A percentile compares a stretch with the other conserved stretches of the same genome.
These are phyloP conservation scores for Penicillium daleae DNA, from an alignment of 495 filamentous ascomycete species.

Conservation along the genomic window DNA sequence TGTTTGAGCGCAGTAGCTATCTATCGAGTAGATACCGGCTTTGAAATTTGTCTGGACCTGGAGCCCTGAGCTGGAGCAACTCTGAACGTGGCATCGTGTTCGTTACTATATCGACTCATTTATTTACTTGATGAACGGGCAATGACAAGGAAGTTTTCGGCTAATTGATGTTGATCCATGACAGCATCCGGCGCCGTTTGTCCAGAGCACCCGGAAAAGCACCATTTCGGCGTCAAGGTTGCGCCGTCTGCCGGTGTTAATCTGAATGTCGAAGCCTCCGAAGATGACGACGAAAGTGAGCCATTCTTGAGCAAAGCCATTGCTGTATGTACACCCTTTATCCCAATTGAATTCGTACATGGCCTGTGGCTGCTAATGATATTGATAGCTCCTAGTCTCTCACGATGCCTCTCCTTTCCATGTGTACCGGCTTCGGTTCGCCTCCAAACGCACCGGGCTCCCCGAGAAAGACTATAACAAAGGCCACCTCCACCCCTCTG, in stretches of 20 bases:
- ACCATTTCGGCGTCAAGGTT: neutral
- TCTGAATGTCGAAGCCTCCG: conserved; percentile 6
- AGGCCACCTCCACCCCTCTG: neutral
- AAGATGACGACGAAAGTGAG: conserved; percentile 1
- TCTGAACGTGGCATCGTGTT: conserved; percentile 3
- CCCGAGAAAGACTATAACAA: neutral
- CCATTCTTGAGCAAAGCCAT: conserved; percentile 5
- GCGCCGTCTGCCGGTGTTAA: conserved; percentile 3
- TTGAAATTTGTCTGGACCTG: neutral
- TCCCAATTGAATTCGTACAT: neutral
- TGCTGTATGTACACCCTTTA: neutral
- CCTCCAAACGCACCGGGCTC: neutral
- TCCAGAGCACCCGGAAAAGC: neutral
- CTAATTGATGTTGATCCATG: neutral
- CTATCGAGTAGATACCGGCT: neutral
- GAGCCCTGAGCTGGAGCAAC: conserved; percentile 4
- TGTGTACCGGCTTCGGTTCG: neutral
- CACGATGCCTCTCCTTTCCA: conserved; percentile 6
- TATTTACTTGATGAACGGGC: neutral
- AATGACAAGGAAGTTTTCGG: neutral
- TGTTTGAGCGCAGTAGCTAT: neutral
- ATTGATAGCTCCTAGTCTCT: neutral
- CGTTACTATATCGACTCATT: neutral
- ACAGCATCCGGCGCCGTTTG: neutral
- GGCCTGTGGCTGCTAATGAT: neutral